Evolutionary conservation across 805 yeast genomes (phyloP), one percentile per base, ranked within the genome.

Genomic region (Kodamaea fukazawae): DNA sequence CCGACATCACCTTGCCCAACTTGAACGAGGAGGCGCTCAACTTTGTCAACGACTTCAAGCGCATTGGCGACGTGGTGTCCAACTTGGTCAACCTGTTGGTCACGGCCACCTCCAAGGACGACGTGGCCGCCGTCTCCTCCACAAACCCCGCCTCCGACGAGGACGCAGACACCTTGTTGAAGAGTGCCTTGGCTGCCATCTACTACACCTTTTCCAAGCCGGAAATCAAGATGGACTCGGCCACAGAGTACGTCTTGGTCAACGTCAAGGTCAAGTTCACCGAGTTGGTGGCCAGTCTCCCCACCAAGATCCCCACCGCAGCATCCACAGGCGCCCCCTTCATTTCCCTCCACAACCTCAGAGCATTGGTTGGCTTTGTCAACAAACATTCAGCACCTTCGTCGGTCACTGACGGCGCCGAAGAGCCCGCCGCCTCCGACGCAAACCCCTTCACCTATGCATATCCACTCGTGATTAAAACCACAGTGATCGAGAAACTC

Each of bases 1-100:
- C 87, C 3, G 93, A 86, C 60, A 76, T 86, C 14, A 79, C 81
- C 75, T 66, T 85, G 22, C 93, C 95, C 1, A 67, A 63, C 22
- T 70, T 70, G n/a, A 51, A 48, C 20, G 50, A 48, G n/a, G 50
- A 50, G 11, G 48, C 39, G 29, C 35, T 35, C 34, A 42, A 33
- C 14, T 34, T 51, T 11, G 45, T 41, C 14, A 32, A 32, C 26
- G 58, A 55, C 27, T 56, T 53, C 42, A 50, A 42, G 29, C 50
- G 46, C 44, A 53, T 52, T 34, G 57, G 54, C 46, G 63, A 55
- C 17, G 51, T 58, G 15, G 47, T 62, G 32, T 50, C 60, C 13
- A 53, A 54, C 29, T 32, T 66, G 4, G 47, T 65, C 25, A 49
- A 49, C 29, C 67, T 60, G 39, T 41, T 68, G 16, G 44, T 47